These are phyloP conservation scores for Diaporthe australafricana DNA, from an alignment of 2,329 filamentous ascomycete species.

Conservation along the genomic window DNA sequence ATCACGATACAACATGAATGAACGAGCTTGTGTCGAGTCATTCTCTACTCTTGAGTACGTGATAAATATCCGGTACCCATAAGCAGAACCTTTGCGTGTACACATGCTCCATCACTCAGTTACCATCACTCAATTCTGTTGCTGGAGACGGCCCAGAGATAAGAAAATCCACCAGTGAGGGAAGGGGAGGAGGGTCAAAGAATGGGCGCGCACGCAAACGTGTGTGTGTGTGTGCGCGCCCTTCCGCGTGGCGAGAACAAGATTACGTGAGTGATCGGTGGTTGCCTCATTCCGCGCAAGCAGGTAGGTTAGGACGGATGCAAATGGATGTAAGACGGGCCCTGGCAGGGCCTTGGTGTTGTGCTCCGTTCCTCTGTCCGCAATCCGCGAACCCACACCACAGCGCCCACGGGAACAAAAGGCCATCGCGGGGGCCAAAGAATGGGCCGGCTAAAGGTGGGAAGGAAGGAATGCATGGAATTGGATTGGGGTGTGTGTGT, in stretches of 20 bases:
- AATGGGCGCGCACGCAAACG: too few relatives aligned
- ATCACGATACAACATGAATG: too few relatives aligned
- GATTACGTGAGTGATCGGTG: constrained; percentile 18
- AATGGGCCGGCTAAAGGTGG: neutral
- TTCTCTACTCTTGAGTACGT: too few relatives aligned
- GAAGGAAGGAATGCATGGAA: neutral
- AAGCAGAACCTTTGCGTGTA: too few relatives aligned
- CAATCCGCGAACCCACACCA: neutral
- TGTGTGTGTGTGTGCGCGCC: neutral
- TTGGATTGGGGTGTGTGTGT: neutral
- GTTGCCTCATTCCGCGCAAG: constrained; percentile 1
- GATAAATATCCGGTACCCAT: too few relatives aligned
- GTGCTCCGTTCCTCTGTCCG: neutral
- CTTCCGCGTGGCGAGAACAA: neutral
- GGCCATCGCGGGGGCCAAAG: neutral
- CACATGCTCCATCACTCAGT: too few relatives aligned
- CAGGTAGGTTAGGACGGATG: neutral
- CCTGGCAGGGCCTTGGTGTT: neutral
- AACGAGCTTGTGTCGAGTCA: too few relatives aligned
- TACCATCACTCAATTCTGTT: neutral
- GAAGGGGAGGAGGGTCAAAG: neutral
- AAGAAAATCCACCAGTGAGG: neutral
- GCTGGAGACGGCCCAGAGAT: neutral
- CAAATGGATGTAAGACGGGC: constrained; percentile 8
- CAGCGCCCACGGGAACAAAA: too few relatives aligned